Evolutionary conservation across 208 protist species (phyloP), one percentile per base, ranked within the genome.

Genomic region (Trypanosoma scelopori): DNA sequence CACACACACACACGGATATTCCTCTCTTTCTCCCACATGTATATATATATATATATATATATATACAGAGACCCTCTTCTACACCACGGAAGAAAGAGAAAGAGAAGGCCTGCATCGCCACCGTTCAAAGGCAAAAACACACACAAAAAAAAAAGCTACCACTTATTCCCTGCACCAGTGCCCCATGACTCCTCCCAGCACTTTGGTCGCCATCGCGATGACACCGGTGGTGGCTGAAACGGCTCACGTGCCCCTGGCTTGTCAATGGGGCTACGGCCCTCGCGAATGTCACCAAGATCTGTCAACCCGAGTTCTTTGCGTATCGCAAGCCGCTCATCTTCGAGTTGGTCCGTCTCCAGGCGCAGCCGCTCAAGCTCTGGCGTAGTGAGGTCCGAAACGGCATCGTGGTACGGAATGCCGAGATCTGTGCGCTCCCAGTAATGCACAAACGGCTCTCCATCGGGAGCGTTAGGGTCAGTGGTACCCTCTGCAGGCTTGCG

Each of bases 151-250:
- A 3, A 18, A 41, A 59, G 12, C 50, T 71, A 76, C 59, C 62
- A 76, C 42, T 50, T 65, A 39, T 65, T 55, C 27, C 89, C 89
- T 27, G 69, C 75, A 1, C 85, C 86, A 3, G 90, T 91, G 6
- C 90, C 90, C 90, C 90, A 95, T 55, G 85, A 35, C 64, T 95
- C 90, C 62, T 93, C 85, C 87, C 86, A 95, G 74, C 81, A 92
- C 70, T 92, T 92, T n/a, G 90, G 90, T 63, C 91, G 87, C 85
- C 86, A 95, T 25, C 87, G 82, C n/a, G 79, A 71, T 1, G 84
- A 92, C n/a, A 91, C 79, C 15, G 90, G 87, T 3, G 90, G 90
- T 1, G 89, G 82, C 55, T 90, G 81, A 39, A 92, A 92, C 1
- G 85, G 84, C 18, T 73, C 86, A 30, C 81, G 57, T 1, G 69